Percentiles rank a stretch among this genome's conserved stretches.
These are phyloP conservation scores for Phytophthora foliorum DNA, from an alignment of 352 stramenopile genomes.

Conservation along the genomic window DNA sequence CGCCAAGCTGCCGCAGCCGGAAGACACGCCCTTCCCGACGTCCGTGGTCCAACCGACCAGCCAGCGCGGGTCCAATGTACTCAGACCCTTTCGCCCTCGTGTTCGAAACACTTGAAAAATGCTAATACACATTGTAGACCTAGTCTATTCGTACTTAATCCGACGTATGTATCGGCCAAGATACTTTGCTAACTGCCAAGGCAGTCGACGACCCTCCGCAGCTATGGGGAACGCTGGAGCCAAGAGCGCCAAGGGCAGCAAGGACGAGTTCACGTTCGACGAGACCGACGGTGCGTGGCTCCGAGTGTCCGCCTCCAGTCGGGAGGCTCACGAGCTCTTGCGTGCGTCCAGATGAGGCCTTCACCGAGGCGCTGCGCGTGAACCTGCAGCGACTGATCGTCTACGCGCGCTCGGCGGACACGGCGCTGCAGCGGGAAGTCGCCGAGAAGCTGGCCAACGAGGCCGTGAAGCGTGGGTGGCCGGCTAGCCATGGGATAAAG, in stretches of 20 bases:
- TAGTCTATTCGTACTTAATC: neutral
- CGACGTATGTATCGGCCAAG: neutral
- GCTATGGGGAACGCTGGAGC: conserved; percentile 65
- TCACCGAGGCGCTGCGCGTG: conserved; percentile 89
- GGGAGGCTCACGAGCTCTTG: neutral
- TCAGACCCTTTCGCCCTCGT: conserved; percentile 18
- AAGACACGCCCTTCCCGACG: conserved; percentile 3
- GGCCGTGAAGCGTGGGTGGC: conserved; percentile 90
- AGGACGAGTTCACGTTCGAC: conserved; percentile 87
- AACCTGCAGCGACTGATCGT: conserved; percentile 94
- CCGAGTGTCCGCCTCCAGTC: neutral
- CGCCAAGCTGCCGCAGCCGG: neutral
- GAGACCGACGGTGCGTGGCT: conserved; percentile 59
- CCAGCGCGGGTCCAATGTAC: neutral
- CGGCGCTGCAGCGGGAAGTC: conserved; percentile 91
- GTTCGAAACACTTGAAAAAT: neutral
- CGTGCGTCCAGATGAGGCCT: conserved; percentile 74
- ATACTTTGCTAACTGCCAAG: neutral
- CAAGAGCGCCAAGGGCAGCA: conserved; percentile 69
- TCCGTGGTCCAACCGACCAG: conserved; percentile 2
- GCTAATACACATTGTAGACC: neutral
- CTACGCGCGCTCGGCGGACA: conserved; percentile 93
- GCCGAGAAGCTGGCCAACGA: conserved; percentile 96
- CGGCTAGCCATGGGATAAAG: neutral
- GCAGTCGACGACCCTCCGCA: conserved; percentile 14